Evolutionary conservation across 371 early-diverging fungal species (phyloP).

Genomic region (Apophysomyces ossiformis): DNA sequence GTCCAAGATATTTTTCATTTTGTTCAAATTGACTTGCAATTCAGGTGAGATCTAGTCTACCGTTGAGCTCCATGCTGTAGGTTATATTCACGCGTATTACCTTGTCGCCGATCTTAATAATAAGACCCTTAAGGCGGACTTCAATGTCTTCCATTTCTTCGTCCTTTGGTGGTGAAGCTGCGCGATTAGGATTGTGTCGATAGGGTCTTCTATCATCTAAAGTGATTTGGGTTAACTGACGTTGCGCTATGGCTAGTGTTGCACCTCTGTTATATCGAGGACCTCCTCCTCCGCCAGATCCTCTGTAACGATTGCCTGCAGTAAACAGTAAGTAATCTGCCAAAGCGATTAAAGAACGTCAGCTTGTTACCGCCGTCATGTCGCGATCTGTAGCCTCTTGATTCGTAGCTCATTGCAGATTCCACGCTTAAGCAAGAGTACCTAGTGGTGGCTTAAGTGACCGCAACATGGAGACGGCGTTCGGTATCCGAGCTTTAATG

Average conservation of each 20-base stretch:
- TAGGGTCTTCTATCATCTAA: slow-evolving; percentile 32
- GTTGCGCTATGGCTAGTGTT: not conserved
- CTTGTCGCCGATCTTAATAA: slow-evolving; percentile 81
- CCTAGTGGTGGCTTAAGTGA: not conserved
- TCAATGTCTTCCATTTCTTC: slow-evolving; percentile 73
- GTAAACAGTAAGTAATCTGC: slow-evolving; percentile 4
- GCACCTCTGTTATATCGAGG: slow-evolving; percentile 27
- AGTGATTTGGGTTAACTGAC: not conserved
- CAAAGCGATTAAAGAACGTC: slow-evolving; percentile 1
- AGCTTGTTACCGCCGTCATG: slow-evolving; percentile 31
- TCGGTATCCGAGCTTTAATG: no score
- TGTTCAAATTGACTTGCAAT: slow-evolving; percentile 66
- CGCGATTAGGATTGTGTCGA: slow-evolving; percentile 29
- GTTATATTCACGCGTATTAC: slow-evolving; percentile 32
- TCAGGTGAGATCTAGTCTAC: slow-evolving; percentile 55
- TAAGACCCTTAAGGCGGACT: slow-evolving; percentile 69
- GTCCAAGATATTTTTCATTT: slow-evolving; percentile 71
- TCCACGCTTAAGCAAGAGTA: not conserved
- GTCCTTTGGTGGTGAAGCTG: slow-evolving; percentile 29
- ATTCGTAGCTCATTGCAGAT: slow-evolving; percentile 40
- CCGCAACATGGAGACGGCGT: not conserved
- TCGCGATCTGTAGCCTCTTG: slow-evolving; percentile 42
- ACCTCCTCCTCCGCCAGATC: slow-evolving; percentile 21
- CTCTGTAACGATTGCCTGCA: slow-evolving; percentile 19
- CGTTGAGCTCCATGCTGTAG: not conserved